These are phyloP conservation scores for Pythium volutum DNA, from an alignment of 352 stramenopile species.

Conservation along the genomic window DNA sequence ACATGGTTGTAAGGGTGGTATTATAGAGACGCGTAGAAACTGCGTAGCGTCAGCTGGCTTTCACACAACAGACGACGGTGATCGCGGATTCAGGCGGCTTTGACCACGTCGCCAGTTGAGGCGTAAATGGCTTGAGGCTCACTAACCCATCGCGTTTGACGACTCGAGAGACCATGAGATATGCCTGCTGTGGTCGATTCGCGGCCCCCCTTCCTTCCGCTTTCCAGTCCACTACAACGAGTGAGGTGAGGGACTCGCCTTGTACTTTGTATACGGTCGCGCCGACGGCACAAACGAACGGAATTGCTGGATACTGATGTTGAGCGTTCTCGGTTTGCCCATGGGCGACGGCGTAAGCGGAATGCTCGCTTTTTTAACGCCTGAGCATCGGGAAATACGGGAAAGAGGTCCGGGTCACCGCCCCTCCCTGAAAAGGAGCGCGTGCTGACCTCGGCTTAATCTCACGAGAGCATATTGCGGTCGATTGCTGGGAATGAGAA, in stretches of 20 bases:
- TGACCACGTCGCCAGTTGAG: slow-evolving; percentile 11
- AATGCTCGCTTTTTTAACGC: slow-evolving; percentile 1
- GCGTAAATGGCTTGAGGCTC: slow-evolving; percentile 13
- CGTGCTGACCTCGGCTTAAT: neutral
- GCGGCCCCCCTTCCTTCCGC: neutral
- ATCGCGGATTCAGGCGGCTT: slow-evolving; percentile 14
- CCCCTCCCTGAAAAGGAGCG: neutral
- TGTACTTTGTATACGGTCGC: slow-evolving; percentile 28
- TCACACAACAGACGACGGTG: neutral
- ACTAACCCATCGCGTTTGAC: slow-evolving; percentile 8
- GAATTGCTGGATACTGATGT: slow-evolving; percentile 22
- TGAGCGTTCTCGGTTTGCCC: slow-evolving; percentile 7
- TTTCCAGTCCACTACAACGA: slow-evolving; percentile 27
- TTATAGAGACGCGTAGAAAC: neutral
- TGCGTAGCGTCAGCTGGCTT: slow-evolving; percentile 3
- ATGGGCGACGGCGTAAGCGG: neutral
- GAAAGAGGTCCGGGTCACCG: slow-evolving; percentile 10
- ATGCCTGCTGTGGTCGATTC: slow-evolving; percentile 24
- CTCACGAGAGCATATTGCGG: slow-evolving; percentile 6
- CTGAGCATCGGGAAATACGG: slow-evolving; percentile 20
- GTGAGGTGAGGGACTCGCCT: slow-evolving; percentile 19
- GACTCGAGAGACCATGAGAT: slow-evolving; percentile 25
- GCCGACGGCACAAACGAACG: slow-evolving; percentile 26
- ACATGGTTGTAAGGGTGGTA: neutral
- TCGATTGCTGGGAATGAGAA: slow-evolving; percentile 13